Percentiles rank a stretch among this genome's conserved stretches.
phyloP scores from a whole-genome alignment of 139 green algal species.

The Chlorella sp. region DNA sequence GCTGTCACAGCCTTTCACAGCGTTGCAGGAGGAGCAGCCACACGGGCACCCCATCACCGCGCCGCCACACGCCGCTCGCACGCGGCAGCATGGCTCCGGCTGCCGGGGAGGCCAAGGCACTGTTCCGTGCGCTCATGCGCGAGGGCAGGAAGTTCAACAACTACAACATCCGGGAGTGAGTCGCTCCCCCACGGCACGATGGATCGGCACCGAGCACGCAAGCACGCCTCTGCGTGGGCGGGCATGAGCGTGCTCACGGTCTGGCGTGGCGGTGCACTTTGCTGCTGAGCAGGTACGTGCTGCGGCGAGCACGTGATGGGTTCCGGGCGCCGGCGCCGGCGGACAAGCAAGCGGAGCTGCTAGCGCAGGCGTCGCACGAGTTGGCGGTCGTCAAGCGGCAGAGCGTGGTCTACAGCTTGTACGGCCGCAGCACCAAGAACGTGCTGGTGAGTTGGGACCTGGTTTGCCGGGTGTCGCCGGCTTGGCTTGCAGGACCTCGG shows the following conservation, averaged over 20 bases:
- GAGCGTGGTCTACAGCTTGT: slow-evolving; percentile 60
- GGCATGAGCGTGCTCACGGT: neutral
- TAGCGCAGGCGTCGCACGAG: slow-evolving; percentile 38
- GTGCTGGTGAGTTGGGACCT: slow-evolving; percentile 64
- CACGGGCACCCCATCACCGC: too few species aligned
- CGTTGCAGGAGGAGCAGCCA: too few species aligned
- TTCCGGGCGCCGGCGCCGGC: slow-evolving; percentile 27
- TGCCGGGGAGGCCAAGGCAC: slow-evolving; percentile 11
- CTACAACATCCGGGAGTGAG: slow-evolving; percentile 74
- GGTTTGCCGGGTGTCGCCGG: too few species aligned
- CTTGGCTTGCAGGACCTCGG: too few species aligned
- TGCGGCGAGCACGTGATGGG: slow-evolving; percentile 38
- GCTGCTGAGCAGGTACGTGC: slow-evolving; percentile 52
- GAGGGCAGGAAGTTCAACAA: slow-evolving; percentile 53
- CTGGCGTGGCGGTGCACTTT: neutral
- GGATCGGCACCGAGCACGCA: neutral
- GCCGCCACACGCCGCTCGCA: too few species aligned
- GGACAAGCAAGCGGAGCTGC: slow-evolving; percentile 13
- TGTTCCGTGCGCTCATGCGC: slow-evolving; percentile 28
- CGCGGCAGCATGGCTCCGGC: slow-evolving; percentile 13
- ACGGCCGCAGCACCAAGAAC: slow-evolving; percentile 56
- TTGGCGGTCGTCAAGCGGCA: slow-evolving; percentile 57
- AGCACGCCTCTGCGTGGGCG: neutral
- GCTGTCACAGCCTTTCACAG: too few species aligned
- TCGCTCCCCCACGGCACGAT: neutral